Evolutionary conservation across 192 early-diverging fungal genomes (phyloP), one percentile per base, ranked within the genome.

Genomic region (Cetraspora pellucida): DNA sequence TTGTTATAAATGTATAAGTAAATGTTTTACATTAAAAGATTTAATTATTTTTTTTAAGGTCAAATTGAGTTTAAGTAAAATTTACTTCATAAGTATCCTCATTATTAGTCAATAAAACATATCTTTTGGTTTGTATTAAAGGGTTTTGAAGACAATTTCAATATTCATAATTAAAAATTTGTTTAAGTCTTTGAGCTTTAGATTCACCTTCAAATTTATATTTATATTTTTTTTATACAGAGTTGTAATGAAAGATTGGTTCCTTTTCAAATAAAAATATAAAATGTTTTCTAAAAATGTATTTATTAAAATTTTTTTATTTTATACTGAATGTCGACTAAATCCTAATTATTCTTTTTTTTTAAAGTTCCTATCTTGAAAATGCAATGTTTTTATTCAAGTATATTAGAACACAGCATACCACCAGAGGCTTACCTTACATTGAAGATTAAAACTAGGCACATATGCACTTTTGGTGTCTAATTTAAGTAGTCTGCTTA

Each of bases 131-230:
- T 60, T 60, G n/a, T 60, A 25, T 60, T 6, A 28, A 25, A 1
- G 25, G 11, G 25, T 60, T 13, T 25, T 60, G 59, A 13, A 3
- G n/a, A 60, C 2, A 60, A 60, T 25, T 27, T 13, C 59, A 60
- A 28, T 60, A 60, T 31, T 60, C 59, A 60, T 60, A 60, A 60
- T 27, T 60, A 60, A 60, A 27, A 13, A 60, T 60, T 60, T 60
- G 23, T 2, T 31, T 9, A 1, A 60, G 27, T 60, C 23, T 60
- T 28, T 60, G 11, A 10, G n/a, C 23, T 28, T 25, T 7, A 60
- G 21, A 13, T 27, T 60, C 25, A 25, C 8, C 27, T 28, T 60
- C 11, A 27, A 59, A 59, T 27, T 59, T 16, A 25, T 10, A 59
- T 23, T 23, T 23, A 10, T 59, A 59, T 25, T 59, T 59, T 59